phyloP scores from a whole-genome alignment of 2,329 filamentous ascomycete species.

The Chaetomiaceae sp. region DNA sequence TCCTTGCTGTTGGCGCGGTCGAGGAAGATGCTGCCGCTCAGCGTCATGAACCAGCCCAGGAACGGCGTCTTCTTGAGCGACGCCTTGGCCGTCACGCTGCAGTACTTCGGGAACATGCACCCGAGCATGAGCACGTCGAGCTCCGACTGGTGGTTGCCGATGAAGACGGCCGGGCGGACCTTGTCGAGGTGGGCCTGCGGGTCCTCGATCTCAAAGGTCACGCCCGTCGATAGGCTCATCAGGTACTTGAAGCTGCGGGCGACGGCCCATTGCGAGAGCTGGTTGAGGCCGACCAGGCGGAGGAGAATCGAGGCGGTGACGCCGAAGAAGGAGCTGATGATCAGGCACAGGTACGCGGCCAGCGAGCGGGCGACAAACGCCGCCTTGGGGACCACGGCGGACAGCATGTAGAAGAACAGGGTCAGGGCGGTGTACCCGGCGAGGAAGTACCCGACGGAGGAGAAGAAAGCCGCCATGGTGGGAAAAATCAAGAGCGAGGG shows the following conservation, averaged over 20 bases:
- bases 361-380: slow-evolving; percentile 66
- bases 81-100: slow-evolving; percentile 88
- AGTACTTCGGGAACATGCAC: slow-evolving; percentile 82
- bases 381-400: slow-evolving; percentile 52
- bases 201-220: slow-evolving; percentile 72
- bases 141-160: slow-evolving; percentile 95
- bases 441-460: slow-evolving; percentile 43
- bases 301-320: slow-evolving; percentile 68
- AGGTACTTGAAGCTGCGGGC: slow-evolving; percentile 73
- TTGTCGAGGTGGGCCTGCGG: slow-evolving; percentile 56
- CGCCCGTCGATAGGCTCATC: slow-evolving; percentile 71
- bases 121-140: slow-evolving; percentile 92
- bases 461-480: slow-evolving; percentile 35
- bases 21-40: slow-evolving; percentile 91
- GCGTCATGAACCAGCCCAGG: slow-evolving; percentile 88
- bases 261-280: slow-evolving; percentile 79
- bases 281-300: slow-evolving; percentile 64
- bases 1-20: slow-evolving; percentile 80
- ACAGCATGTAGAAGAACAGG: slow-evolving; percentile 57
- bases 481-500: background rate
- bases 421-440: slow-evolving; percentile 48
- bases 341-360: slow-evolving; percentile 59
- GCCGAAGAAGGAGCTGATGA: slow-evolving; percentile 64
- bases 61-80: slow-evolving; percentile 74
- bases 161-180: slow-evolving; percentile 77